Base-by-base conservation (phyloP, 2,329 filamentous ascomycete genomes). In the Aspergillus sp. region DNA sequence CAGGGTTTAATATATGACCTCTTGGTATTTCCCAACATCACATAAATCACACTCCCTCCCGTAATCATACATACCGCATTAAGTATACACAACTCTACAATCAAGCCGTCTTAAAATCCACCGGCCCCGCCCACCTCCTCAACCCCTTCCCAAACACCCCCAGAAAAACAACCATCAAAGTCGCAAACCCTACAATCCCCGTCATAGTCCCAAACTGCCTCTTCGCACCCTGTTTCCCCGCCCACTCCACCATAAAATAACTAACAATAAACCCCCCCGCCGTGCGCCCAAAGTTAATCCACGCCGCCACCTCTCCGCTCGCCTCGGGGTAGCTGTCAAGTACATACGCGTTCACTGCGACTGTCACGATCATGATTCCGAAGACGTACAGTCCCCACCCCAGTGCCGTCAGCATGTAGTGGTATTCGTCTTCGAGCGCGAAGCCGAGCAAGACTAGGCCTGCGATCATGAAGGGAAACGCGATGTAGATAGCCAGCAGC, bases 321-420 rank as follows among this genome's bases (percentile, higher is more conserved):
- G 79, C 81, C 66, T 84, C 78, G 0, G 82, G 82, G 67, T 84
- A 85, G 61, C 74, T 75, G 68, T 85, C 82, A 7, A 85, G 77
- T 27, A 76, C 75, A 64, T 84, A 85, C 7, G 79, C 78, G 57
- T 77, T 81, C 27, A 84, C 69, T 1, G 79, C 81, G 4, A 82
- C 81, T 0, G 82, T 83, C 2, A 76, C 77, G 57, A 82, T 77
- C 80, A 84, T 85, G 66, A 84, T 78, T 2, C 82, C 82, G 61
- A 83, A 83, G 5, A 80, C 79, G 59, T 84, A 84, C 12, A 84
- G 67, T 0, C 81, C 83, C 81, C 83, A 85, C 6, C 68, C 76
- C 7, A 80, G 68, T 3, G 76, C 76, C 6, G 77, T 74, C 1
- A 77, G 70, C 78, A 84, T 82, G 68, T 78, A 85, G 64, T 84